These are phyloP conservation scores for Chloranthus sessilifolius DNA, from an alignment of 164 flowering plant species.

Conservation along the genomic window DNA sequence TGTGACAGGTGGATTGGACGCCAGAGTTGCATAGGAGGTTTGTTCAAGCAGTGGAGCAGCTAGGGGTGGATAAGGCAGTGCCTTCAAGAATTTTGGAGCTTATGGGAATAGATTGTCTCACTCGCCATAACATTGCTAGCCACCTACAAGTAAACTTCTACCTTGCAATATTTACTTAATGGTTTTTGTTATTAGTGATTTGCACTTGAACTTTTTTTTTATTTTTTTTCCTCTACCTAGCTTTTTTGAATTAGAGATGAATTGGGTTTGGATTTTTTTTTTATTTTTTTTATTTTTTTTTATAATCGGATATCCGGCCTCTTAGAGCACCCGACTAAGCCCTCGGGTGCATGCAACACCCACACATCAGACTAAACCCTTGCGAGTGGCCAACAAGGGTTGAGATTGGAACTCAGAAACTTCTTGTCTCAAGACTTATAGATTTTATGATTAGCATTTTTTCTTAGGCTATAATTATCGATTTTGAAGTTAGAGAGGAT, in stretches of 20 bases:
- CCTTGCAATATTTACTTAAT: not conserved
- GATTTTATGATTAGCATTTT: constrained; percentile 1
- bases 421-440: not conserved
- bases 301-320: too few species aligned
- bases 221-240: not conserved
- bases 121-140: constrained; percentile 98
- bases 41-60: constrained; percentile 99
- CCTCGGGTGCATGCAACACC: too few species aligned
- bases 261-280: not conserved
- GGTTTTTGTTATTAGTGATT: not conserved
- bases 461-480: too few species aligned
- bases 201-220: not conserved
- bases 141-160: constrained; percentile 73
- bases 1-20: constrained; percentile 97
- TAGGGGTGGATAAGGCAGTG: constrained; percentile 96
- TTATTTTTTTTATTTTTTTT: not conserved
- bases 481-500: too few species aligned
- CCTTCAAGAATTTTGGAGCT: constrained; percentile 94
- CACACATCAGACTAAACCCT: not conserved
- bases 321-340: too few species aligned
- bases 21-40: constrained; percentile 89
- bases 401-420: too few species aligned
- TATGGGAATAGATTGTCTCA: constrained; percentile 95
- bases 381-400: too few species aligned
- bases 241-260: not conserved